Base-by-base conservation (phyloP, 768 basidiomycete species). In the Kondoa malvinella region DNA sequence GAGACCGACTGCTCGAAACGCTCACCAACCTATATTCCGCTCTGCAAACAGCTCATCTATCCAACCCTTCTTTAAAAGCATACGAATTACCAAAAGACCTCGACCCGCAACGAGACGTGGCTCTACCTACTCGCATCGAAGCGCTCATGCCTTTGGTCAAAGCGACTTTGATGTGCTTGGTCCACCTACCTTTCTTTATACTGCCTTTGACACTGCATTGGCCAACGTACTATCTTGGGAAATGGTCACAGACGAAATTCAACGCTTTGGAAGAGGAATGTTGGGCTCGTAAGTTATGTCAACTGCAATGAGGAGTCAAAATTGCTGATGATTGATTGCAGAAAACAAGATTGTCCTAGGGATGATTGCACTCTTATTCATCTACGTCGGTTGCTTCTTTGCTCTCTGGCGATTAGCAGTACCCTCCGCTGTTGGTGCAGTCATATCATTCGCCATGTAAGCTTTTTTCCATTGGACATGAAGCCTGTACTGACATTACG, bases 301-400 rank as follows among this genome's bases (percentile, higher is more conserved):
- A 14, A 8, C 25, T 25, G 21, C 30, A 8, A 31, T 59, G 12
- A 25, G 21, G 30, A 8, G n/a, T n/a, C n/a, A n/a, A n/a, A 14
- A 25, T 59, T 25, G 58, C 21, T 25, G 58, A 59, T 25, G 4
- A 14, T 31, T 59, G 58, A 59, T 89, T 77, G 95, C 94, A 57
- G 92, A 97, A 81, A 97, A 90, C 80, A 99, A 99, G 81, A 76
- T 95, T 58, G 85, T 88, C 15, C 86, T 94, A 73, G 91, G 91
- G 1, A 72, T 83, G 30, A 16, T 69, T 27, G 73, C 94, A 34
- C 77, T 95, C 65, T 77, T 87, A 67, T 74, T 89, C 71, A 85
- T 87, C 57, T 95, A 96, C 79, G 86, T 89, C 26, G 76, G 84
- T n/a, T 78, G 86, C 34, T 96, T 96, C 80, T 84, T 89, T 75